Conservation (phyloP, 2,329 filamentous ascomycete genomes). For the Byssothecium circinans region DNA sequence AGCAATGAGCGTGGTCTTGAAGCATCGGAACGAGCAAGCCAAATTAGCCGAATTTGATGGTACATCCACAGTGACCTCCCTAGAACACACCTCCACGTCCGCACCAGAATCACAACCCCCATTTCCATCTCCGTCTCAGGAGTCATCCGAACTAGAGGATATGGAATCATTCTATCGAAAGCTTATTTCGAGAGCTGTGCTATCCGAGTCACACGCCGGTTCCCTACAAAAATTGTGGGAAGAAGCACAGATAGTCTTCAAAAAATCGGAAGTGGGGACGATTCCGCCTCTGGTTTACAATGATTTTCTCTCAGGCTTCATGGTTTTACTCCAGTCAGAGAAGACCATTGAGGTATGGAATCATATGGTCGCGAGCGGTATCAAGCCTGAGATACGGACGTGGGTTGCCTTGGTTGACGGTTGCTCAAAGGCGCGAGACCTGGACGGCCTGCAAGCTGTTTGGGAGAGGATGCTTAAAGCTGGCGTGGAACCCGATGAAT, state of each 20-base stretch:
- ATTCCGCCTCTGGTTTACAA: slow-evolving; percentile 45
- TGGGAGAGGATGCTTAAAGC: slow-evolving; percentile 66
- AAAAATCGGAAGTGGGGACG: slow-evolving; percentile 5
- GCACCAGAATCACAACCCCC: no score
- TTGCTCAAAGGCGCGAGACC: slow-evolving; percentile 63
- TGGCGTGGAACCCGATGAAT: slow-evolving; percentile 62
- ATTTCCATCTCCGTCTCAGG: neutral
- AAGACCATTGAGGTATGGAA: slow-evolving; percentile 60
- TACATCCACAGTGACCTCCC: no score
- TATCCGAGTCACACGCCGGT: slow-evolving; percentile 13
- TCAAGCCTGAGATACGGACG: slow-evolving; percentile 63
- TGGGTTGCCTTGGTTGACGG: slow-evolving; percentile 76
- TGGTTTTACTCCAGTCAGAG: slow-evolving; percentile 47
- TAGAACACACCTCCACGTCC: no score
- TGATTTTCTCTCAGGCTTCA: slow-evolving; percentile 52
- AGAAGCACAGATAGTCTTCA: slow-evolving; percentile 23
- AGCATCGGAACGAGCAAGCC: neutral
- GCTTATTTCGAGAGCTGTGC: slow-evolving; percentile 30
- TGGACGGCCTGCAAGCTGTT: slow-evolving; percentile 62
- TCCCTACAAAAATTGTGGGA: slow-evolving; percentile 29
- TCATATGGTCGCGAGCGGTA: slow-evolving; percentile 55
- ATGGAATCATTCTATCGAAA: slow-evolving; percentile 28
- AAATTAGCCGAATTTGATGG: slow-evolving; percentile 10
- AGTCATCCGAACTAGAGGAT: slow-evolving; percentile 9
- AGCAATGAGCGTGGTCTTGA: slow-evolving; percentile 15